phyloP scores from a whole-genome alignment of 2,329 filamentous ascomycete species.

The Aspergillus neoniger region DNA sequence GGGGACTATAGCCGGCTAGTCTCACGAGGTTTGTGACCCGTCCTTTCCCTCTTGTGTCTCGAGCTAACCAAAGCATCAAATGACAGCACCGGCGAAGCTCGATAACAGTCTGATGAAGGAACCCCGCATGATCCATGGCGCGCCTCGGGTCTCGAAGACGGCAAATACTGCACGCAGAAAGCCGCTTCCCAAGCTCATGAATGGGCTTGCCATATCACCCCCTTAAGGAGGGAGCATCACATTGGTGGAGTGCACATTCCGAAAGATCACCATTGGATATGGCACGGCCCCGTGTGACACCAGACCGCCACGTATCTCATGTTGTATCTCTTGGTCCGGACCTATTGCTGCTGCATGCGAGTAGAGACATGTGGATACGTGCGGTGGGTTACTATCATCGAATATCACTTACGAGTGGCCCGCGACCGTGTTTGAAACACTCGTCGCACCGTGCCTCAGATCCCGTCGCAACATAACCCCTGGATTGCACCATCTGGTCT shows the following conservation, averaged over 20 bases:
- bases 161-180: conserved; percentile 46
- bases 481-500: not conserved
- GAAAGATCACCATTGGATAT: conserved; percentile 16
- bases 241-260: conserved; percentile 24
- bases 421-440: conserved; percentile 13
- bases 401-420: conserved; percentile 7
- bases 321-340: conserved; percentile 8
- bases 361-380: conserved; percentile 1
- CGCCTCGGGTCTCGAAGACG: conserved; percentile 62
- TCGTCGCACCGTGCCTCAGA: not conserved
- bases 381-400: conserved; percentile 2
- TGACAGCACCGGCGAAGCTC: conserved; percentile 73
- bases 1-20: conserved; percentile 56
- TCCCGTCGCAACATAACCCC: not conserved
- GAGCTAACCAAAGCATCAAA: conserved; percentile 46
- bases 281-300: conserved; percentile 8
- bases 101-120: conserved; percentile 89
- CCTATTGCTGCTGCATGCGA: conserved; percentile 8
- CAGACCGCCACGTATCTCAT: conserved; percentile 13
- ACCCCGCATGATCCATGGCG: conserved; percentile 83
- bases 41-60: not conserved
- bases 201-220: conserved; percentile 41
- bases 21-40: conserved; percentile 47
- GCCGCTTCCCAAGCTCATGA: conserved; percentile 47
- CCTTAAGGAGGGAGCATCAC: conserved; percentile 21